Base-by-base conservation (phyloP, 108 stramenopile species). In the Mayamaea pseudoterrestris region DNA sequence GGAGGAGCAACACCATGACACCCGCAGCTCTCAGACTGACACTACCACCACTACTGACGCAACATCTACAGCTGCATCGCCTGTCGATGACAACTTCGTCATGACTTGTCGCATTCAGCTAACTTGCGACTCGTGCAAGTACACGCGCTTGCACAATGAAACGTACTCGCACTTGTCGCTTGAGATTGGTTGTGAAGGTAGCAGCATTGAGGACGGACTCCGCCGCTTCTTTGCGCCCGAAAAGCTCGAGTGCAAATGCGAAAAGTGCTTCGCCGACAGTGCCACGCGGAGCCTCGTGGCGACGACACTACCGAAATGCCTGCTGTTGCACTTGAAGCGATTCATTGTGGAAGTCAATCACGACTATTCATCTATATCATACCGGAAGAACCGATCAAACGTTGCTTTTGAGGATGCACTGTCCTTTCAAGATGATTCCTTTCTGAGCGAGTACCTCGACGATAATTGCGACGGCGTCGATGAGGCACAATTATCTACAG, bases 211-310 rank as follows among this genome's bases (percentile, higher is more conserved):
- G 36, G 70, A 74, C 11, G 63, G 78, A 20, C 31, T 79, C 30
- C 53, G 57, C 6, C 41, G 46, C 18, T 79, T 79, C 36, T 93
- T 93, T 47, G 51, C 54, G 5, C 67, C 86, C 1, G 84, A 87
- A 49, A 71, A 68, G 31, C 65, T 73, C 6, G 80, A 89, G n/a
- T 39, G 89, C 53, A 73, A 82, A 25, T 93, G 91, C 40, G 91
- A 93, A 61, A 86, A 93, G 57, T 79, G 78, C 50, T 73, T 78
- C 37, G 65, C 41, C 48, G 67, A 61, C 28, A 60, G 58, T n/a
- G 76, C 76, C 11, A 48, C 52, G 18, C 65, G 63, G 40, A 66
- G 50, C 2, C 48, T 27, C n/a, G 58, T 69, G 45, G 69, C 73
- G 34, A 53, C 58, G 7, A 42, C 51, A 41, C 30, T 78, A 14